A percentile compares a stretch with the other conserved stretches of the same genome.
These are phyloP conservation scores for Clonostachys rhizophaga DNA, from an alignment of 2,329 filamentous ascomycete species.

Conservation along the genomic window DNA sequence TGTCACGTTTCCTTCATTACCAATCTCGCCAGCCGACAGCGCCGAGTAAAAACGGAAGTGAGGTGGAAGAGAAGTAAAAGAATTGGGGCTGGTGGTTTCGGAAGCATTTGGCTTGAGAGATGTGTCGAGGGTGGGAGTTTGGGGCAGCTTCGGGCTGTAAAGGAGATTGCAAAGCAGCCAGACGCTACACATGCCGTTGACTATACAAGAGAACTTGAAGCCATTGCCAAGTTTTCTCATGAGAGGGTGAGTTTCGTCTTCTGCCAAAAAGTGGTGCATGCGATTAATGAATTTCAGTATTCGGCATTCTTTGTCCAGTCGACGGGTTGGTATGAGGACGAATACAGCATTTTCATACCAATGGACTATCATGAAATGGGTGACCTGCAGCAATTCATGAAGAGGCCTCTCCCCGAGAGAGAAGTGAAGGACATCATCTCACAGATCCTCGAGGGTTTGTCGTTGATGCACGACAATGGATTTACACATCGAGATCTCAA, in stretches of 20 bases:
- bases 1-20: too few species aligned
- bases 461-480: constrained; percentile 4
- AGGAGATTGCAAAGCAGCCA: neutral
- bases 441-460: constrained; percentile 2
- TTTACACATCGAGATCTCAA: constrained; percentile 6
- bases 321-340: constrained; percentile 4
- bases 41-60: too few species aligned
- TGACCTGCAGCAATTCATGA: constrained; percentile 4
- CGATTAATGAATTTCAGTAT: constrained; percentile 1
- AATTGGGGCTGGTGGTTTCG: too few species aligned
- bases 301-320: constrained; percentile 4
- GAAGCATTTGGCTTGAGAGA: too few species aligned
- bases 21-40: too few species aligned
- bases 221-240: constrained; percentile 2
- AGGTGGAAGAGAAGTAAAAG: too few species aligned
- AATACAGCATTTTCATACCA: constrained; percentile 3
- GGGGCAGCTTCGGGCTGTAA: neutral
- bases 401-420: constrained; percentile 1
- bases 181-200: neutral
- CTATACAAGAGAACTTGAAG: constrained; percentile 1
- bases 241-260: neutral
- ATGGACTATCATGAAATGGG: constrained; percentile 5
- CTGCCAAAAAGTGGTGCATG: too few species aligned
- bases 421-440: neutral
- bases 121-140: too few species aligned